phyloP scores from a whole-genome alignment of 169 alveolate genomes.

The Eimeria zaria region DNA sequence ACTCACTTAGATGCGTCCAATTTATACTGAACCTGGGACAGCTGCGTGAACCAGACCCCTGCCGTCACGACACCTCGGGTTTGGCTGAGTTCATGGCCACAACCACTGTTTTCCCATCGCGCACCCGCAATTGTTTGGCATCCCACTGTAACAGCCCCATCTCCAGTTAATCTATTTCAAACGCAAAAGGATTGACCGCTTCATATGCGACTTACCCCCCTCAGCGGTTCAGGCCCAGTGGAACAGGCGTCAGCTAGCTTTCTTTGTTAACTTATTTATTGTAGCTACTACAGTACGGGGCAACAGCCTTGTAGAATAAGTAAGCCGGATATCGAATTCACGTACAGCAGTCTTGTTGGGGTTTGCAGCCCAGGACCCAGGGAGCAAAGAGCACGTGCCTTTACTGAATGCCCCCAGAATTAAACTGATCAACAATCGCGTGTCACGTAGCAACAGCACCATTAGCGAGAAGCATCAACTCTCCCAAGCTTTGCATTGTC shows the following conservation, averaged over 20 bases:
- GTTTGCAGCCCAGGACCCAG: background rate
- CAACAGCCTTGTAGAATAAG: background rate
- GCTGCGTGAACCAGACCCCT: background rate
- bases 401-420: too few relatives aligned
- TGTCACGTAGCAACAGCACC: background rate
- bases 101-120: background rate
- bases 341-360: background rate
- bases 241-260: background rate
- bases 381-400: background rate
- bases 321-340: background rate
- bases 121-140: background rate
- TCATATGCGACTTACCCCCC: background rate
- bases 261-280: background rate
- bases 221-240: background rate
- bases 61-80: background rate
- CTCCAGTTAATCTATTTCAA: background rate
- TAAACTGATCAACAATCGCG: background rate
- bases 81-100: background rate
- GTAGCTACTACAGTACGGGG: background rate
- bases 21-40: background rate
- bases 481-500: background rate
- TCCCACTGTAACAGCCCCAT: background rate
- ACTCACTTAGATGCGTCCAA: background rate
- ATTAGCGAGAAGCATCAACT: background rate
- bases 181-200: background rate